phyloP scores from a whole-genome alignment of 2,329 filamentous ascomycete genomes.

The Nannizzia gypsea region DNA sequence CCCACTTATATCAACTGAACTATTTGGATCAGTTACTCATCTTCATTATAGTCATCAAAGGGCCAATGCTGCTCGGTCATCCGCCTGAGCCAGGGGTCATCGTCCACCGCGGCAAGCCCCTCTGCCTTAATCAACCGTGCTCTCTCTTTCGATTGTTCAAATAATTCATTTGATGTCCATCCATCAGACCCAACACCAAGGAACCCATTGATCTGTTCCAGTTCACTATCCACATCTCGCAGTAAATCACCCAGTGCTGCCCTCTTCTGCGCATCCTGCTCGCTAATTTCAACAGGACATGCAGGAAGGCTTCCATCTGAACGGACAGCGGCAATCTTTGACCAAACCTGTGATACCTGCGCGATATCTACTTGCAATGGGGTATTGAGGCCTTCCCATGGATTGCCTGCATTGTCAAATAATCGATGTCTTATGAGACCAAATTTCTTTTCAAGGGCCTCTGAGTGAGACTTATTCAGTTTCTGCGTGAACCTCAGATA shows the following conservation, averaged over 20 bases:
- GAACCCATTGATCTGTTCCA: not conserved
- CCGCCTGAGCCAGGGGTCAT: no score
- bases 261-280: conserved; percentile 2
- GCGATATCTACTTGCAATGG: not conserved
- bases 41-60: no score
- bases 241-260: not conserved
- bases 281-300: not conserved
- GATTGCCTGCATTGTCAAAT: not conserved
- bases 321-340: not conserved
- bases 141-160: not conserved
- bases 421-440: not conserved
- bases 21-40: no score
- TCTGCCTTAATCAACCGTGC: not conserved
- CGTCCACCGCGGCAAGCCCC: no score
- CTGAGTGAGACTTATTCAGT: not conserved
- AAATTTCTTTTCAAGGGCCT: not conserved
- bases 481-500: not conserved
- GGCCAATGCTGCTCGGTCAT: no score
- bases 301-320: not conserved
- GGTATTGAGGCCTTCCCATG: not conserved
- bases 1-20: no score
- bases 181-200: conserved; percentile 6
- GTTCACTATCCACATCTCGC: conserved; percentile 1
- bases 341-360: not conserved
- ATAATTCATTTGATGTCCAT: conserved; percentile 9